Percentiles rank a stretch among this genome's conserved stretches.
Evolutionary conservation across 73 alveolate genomes (phyloP).

Genomic region (Symbiodinium natans): DNA sequence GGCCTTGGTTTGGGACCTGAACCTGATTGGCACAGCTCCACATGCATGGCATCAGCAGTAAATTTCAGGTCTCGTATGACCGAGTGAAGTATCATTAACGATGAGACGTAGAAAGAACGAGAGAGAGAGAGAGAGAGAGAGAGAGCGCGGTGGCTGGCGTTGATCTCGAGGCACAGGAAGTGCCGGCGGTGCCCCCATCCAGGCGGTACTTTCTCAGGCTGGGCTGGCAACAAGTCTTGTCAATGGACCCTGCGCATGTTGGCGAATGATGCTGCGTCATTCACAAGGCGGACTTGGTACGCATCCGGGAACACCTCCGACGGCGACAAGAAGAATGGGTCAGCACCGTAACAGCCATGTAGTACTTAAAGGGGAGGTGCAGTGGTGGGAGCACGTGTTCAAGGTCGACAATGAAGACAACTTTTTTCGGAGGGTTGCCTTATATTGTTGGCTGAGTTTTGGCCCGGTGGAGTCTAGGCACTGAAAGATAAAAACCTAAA

Average conservation of each 20-base stretch:
- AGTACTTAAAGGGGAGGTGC: too few species aligned
- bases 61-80: too few species aligned
- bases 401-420: background rate
- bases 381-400: background rate
- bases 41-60: too few species aligned
- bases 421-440: background rate
- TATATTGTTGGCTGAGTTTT: too few species aligned
- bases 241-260: background rate
- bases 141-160: too few species aligned
- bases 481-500: too few species aligned
- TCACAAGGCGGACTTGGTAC: constrained; percentile 35
- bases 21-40: too few species aligned
- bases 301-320: constrained; percentile 83
- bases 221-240: background rate
- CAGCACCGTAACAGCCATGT: background rate
- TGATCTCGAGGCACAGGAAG: constrained; percentile 78
- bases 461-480: too few species aligned
- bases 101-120: too few species aligned
- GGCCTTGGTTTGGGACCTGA: background rate
- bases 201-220: constrained; percentile 79
- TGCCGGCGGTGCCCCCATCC: constrained; percentile 83
- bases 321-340: constrained; percentile 90
- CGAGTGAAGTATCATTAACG: too few species aligned
- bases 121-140: too few species aligned
- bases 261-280: too few species aligned